Base-by-base conservation (phyloP, 2,329 filamentous ascomycete species). In the Fusarium pseudograminearum region DNA sequence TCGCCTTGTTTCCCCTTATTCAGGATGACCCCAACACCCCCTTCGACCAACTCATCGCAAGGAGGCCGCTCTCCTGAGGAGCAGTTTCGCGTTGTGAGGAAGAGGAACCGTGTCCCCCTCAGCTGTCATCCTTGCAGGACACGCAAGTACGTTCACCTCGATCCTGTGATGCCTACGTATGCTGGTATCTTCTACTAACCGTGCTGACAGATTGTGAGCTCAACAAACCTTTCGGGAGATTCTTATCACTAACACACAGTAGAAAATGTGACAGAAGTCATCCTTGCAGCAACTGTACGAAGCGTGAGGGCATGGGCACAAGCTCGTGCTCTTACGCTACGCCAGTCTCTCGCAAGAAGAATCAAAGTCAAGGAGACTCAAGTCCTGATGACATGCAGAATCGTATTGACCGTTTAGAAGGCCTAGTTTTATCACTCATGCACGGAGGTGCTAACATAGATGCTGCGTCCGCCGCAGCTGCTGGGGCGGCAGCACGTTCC, bases 361-460 rank as follows among this genome's bases (percentile, higher is more conserved):
- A 83, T 76, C 87, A 90, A 79, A 87, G 82, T 81, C 88, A 81
- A 85, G 86, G 79, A 64, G 80, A 85, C 73, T 81, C 85, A 57
- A 89, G 80, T 73, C 93, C 95, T 51, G 94, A 97, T 85, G 95
- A 98, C 80, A 98, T 98, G 95, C 95, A 98, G 83, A 97, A 97
- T 78, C 92, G 96, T 78, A 98, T 98, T 82, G 94, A 98, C 83
- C 89, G 95, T 74, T 86, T 98, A 71, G 95, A 98, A 85, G 92
- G 93, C 73, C 83, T 98, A 78, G 95, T 98, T 65, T 82, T 98
- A 70, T 97, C 93, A 30, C 81, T 98, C 77, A 98, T 98, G 95
- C 95, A 95, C 76, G 94, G 93, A 78, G 93, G 93, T 60, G 82
- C 86, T 69, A 83, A 82, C 55, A 76, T 85, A 56, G 84, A 87